Conservation (phyloP, 139 green algal species). For the Marvania coccoides region DNA sequence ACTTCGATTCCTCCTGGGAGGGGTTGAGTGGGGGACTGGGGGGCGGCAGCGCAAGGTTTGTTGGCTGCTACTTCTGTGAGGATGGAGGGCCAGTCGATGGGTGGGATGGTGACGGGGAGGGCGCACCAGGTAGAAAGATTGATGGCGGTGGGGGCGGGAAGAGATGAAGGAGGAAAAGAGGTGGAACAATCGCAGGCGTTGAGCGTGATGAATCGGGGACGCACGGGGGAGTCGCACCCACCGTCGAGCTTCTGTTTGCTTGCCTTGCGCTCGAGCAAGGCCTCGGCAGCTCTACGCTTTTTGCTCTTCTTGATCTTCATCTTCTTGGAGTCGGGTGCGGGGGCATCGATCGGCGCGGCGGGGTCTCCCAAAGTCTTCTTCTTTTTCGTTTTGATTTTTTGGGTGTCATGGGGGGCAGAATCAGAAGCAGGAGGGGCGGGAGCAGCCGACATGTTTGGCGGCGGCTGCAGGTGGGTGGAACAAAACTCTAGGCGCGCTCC, state of each 20-base stretch:
- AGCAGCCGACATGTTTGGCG: too few relatives aligned
- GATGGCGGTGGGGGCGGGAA: neutral
- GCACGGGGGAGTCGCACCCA: neutral
- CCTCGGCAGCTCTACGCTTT: slow-evolving; percentile 9
- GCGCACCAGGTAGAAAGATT: slow-evolving; percentile 3
- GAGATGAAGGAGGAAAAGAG: too few relatives aligned
- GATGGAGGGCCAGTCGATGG: slow-evolving; percentile 8
- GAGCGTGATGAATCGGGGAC: too few relatives aligned
- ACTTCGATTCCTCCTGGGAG: slow-evolving; percentile 3
- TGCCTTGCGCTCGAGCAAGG: slow-evolving; percentile 2
- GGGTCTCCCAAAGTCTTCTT: too few relatives aligned
- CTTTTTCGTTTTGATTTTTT: too few relatives aligned
- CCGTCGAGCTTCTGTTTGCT: neutral
- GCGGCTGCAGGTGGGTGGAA: too few relatives aligned
- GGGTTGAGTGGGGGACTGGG: neutral
- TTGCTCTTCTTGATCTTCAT: neutral
- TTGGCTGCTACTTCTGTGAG: neutral
- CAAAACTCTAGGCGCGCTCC: too few relatives aligned
- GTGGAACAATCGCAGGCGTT: too few relatives aligned
- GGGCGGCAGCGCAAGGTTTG: neutral
- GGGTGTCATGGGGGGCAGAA: too few relatives aligned
- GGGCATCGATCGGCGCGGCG: neutral
- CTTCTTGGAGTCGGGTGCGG: neutral
- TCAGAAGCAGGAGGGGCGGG: too few relatives aligned
- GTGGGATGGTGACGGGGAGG: slow-evolving; percentile 9